phyloP scores from a whole-genome alignment of 495 filamentous ascomycete species.

The Rhypophila decipiens region DNA sequence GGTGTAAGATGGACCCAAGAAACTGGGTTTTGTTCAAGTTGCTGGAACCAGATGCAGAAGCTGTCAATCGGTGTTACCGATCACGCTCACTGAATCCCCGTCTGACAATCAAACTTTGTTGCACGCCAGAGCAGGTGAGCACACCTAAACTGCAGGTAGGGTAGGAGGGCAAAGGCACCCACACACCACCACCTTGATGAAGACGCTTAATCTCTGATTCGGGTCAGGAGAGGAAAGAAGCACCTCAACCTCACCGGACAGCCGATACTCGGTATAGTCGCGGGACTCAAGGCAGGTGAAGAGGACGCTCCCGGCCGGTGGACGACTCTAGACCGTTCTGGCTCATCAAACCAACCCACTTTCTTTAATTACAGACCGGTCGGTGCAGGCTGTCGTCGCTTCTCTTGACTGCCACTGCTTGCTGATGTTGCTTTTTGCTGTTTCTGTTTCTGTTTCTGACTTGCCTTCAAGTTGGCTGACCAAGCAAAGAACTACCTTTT shows the following conservation, averaged over 20 bases:
- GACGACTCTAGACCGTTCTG: no score
- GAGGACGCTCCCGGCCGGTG: no score
- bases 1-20: slow-evolving; percentile 2
- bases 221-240: no score
- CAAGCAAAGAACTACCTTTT: not conserved
- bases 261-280: no score
- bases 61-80: slow-evolving; percentile 16
- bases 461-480: slow-evolving; percentile 1
- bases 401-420: no score
- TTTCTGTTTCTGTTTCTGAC: not conserved
- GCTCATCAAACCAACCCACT: no score
- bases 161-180: not conserved
- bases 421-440: not conserved
- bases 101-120: slow-evolving; percentile 12
- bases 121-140: no score
- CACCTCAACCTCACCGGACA: no score
- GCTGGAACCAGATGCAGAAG: not conserved
- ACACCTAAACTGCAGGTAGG: slow-evolving; percentile 11
- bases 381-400: no score
- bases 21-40: slow-evolving; percentile 10
- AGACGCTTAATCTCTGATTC: no score
- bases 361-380: no score
- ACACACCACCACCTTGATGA: not conserved
- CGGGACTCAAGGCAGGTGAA: no score
- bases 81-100: slow-evolving; percentile 2